A percentile compares a stretch with the other conserved stretches of the same genome.
These are phyloP conservation scores for Suillus subalutaceus DNA, from an alignment of 768 basidiomycete genomes.

Conservation along the genomic window DNA sequence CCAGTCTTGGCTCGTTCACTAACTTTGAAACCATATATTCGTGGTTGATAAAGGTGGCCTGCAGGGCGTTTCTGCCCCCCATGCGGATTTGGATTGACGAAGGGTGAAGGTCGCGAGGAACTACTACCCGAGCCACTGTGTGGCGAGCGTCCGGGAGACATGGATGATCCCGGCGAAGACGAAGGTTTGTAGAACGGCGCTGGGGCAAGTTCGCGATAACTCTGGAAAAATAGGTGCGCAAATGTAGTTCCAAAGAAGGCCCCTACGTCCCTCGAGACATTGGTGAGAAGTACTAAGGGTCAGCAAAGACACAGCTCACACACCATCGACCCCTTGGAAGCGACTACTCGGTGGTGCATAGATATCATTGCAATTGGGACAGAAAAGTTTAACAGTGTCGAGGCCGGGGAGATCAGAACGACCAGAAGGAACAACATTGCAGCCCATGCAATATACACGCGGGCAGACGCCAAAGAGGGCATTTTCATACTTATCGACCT, in stretches of 20 bases:
- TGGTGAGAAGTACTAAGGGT: slow-evolving; percentile 16
- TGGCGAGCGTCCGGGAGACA: slow-evolving; percentile 61
- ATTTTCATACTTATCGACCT: slow-evolving; percentile 96
- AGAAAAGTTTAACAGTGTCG: slow-evolving; percentile 97
- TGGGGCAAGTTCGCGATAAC: slow-evolving; percentile 92
- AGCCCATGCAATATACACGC: slow-evolving; percentile 89
- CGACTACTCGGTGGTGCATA: slow-evolving; percentile 94
- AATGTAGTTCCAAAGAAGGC: slow-evolving; percentile 99
- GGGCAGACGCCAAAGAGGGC: slow-evolving; percentile 93
- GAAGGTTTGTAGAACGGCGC: slow-evolving; percentile 90
- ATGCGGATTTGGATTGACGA: slow-evolving; percentile 86
- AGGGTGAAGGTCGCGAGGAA: slow-evolving; percentile 55
- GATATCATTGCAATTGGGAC: slow-evolving; percentile 97
- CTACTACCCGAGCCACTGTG: slow-evolving; percentile 52
- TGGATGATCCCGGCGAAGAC: slow-evolving; percentile 49
- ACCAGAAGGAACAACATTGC: slow-evolving; percentile 92
- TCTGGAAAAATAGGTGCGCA: slow-evolving; percentile 96
- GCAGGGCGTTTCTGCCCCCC: slow-evolving; percentile 89
- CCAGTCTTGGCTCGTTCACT: slow-evolving; percentile 94
- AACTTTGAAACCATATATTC: slow-evolving; percentile 98
- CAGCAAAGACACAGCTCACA: slow-evolving; percentile 28
- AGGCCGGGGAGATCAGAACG: slow-evolving; percentile 93
- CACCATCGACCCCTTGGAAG: slow-evolving; percentile 95
- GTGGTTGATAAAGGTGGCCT: slow-evolving; percentile 85
- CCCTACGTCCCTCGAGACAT: slow-evolving; percentile 50